Evolutionary conservation across 768 basidiomycete genomes (phyloP), one percentile per base, ranked within the genome.

Genomic region (Galerina sulciceps): DNA sequence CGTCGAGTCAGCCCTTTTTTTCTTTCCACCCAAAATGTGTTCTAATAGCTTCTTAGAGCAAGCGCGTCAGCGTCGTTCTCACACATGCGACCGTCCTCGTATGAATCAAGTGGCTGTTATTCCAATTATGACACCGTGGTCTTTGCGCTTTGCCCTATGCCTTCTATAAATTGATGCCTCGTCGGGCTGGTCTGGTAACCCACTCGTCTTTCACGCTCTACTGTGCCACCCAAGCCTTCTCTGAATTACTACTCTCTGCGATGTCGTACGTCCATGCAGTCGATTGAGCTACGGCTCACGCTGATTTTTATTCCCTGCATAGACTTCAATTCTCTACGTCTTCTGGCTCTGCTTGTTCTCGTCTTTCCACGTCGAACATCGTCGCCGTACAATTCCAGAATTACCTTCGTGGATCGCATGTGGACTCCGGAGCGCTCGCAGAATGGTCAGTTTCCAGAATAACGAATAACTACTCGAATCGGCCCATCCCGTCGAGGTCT

Each of bases 31-130:
- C 35, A 49, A 50, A 50, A 22, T n/a, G 17, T 37, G 36, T 36
- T 37, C 23, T 37, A 37, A 37, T 50, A 40, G 49, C 49, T 50
- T 50, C 49, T 50, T 50, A 50, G 22, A 50, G 49, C 36, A 50
- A 50, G 37, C 40, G 37, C 49, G 49, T 37, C n/a, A 14, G 36
- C 36, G 49, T 35, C 49, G 38, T 35, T 37, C 49, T 14, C 49
- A 37, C 4, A 36, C 49, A 38, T 15, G 36, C 37, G 20, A 37
- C 49, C 17, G 36, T 6, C 14, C 20, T 50, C 20, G 49, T 37
- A 10, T 38, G 17, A 18, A 38, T 50, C 36, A 22, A 50, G 36
- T 22, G 49, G 49, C 36, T 26, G 22, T 50, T 34, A 14, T 18
- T 50, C 26, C 49, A 35, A 17, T 50, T 35, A 18, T 38, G 49